Base-by-base conservation (phyloP, 1,284 basidiomycete genomes). In the Microbotryum saponariae region DNA sequence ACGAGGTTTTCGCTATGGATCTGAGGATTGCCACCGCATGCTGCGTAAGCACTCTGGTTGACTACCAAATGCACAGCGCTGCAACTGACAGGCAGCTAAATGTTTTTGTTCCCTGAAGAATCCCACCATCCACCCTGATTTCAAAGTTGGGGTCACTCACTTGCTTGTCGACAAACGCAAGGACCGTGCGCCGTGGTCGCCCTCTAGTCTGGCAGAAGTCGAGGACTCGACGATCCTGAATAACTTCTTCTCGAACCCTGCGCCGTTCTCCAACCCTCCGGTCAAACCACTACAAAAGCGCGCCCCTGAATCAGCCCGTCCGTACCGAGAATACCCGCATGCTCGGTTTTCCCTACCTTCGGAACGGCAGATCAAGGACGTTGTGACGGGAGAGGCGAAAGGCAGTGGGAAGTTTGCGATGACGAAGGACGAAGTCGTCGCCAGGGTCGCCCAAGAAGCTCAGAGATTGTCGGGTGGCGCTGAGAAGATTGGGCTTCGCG, bases 1-100 rank as follows among this genome's bases (percentile, higher is more conserved):
- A 81, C 25, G 79, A 87, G 62, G 84, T 83, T 6, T 79, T 96
- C 63, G 78, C 86, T 68, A 90, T 89, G 84, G 91, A 93, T 74
- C 77, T 87, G 72, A 82, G 81, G 69, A 85, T 92, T 69, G 87
- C 86, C 51, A 82, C 84, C 44, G 88, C 87, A 20, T 90, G 82
- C 75, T 88, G 88, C 70, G 89, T 90, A 73, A 77, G 85, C 79
- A 42, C 37, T 42, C 33, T 31, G 23, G 2, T n/a, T 44, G n/a
- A 37, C 25, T 29, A 27, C 50, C 70, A 44, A n/a, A 58, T 31
- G 27, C 20, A 27, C 10, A 48, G 37, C 42, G 59, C 14, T 47
- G 18, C 31, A 25, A 44, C 18, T 49, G 62, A 60, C 72, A 71
- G 10, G 54, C 62, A 23, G 8, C 45, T 37, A 10, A 18, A 33